A percentile compares a stretch with the other conserved stretches of the same genome.
phyloP scores from a whole-genome alignment of 768 basidiomycete genomes.

The Porpolomopsis calyptriformis region DNA sequence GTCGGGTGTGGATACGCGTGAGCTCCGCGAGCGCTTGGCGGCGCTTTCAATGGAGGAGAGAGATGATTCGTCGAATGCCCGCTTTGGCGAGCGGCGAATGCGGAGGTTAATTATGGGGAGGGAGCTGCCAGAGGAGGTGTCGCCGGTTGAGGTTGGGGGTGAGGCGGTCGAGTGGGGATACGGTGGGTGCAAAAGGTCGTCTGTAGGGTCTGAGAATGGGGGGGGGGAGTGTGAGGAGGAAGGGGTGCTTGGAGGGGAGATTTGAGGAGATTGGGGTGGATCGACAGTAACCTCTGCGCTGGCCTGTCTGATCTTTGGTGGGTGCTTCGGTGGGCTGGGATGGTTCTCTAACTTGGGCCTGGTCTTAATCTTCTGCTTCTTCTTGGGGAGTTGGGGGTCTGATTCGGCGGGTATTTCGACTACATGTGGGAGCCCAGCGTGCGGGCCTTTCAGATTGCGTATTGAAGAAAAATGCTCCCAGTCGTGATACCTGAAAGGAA shows the following conservation, averaged over 20 bases:
- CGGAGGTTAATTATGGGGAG: constrained; percentile 19
- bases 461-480: constrained; percentile 97
- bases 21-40: constrained; percentile 14
- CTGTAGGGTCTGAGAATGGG: constrained; percentile 8
- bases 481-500: constrained; percentile 60
- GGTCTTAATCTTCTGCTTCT: constrained; percentile 21
- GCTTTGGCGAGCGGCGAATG: constrained; percentile 42
- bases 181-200: constrained; percentile 9
- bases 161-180: constrained; percentile 11
- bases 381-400: constrained; percentile 20
- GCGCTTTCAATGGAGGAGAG: constrained; percentile 16
- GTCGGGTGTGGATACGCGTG: background rate
- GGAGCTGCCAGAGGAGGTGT: constrained; percentile 9
- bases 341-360: constrained; percentile 23
- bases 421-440: constrained; percentile 61
- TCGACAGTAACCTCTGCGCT: constrained; percentile 1
- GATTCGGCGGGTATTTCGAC: constrained; percentile 34
- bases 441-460: constrained; percentile 76
- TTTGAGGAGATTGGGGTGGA: constrained; percentile 19
- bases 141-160: constrained; percentile 4
- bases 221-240: constrained; percentile 28
- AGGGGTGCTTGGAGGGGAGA: constrained; percentile 29
- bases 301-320: background rate
- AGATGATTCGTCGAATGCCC: constrained; percentile 46
- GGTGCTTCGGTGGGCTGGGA: constrained; percentile 5